phyloP scores from a whole-genome alignment of 2,329 filamentous ascomycete species.

The Laburnicola sp. region DNA sequence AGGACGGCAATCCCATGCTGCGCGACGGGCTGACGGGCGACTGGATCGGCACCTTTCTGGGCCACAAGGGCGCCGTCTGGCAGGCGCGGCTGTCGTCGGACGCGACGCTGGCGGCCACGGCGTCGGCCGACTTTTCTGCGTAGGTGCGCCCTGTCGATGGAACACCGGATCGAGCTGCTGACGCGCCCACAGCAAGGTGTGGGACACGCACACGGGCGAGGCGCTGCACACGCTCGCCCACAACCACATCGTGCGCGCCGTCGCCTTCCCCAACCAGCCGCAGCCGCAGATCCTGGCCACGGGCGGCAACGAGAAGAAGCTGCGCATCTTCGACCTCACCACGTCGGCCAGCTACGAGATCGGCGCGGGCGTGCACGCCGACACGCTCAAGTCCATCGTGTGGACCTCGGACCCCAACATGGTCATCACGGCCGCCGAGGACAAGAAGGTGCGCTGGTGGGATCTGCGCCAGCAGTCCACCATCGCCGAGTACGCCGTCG shows the following conservation, averaged over 20 bases:
- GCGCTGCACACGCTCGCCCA: slow-evolving; percentile 84
- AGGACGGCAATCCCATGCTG: slow-evolving; percentile 98
- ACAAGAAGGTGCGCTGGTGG: slow-evolving; percentile 93
- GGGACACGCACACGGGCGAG: slow-evolving; percentile 95
- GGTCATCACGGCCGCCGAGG: slow-evolving; percentile 85
- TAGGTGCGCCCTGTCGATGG: slow-evolving; percentile 51
- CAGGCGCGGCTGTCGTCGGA: slow-evolving; percentile 89
- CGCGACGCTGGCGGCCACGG: slow-evolving; percentile 85
- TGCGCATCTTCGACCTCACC: slow-evolving; percentile 85
- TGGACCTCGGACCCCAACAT: slow-evolving; percentile 90
- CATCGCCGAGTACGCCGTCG: slow-evolving; percentile 75
- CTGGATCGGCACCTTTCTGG: slow-evolving; percentile 89
- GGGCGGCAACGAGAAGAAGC: slow-evolving; percentile 93
- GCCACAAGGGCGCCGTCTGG: slow-evolving; percentile 98
- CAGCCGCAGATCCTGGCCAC: slow-evolving; percentile 83
- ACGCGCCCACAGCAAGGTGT: slow-evolving; percentile 70
- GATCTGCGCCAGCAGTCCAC: slow-evolving; percentile 77
- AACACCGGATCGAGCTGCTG: not conserved
- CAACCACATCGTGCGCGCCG: slow-evolving; percentile 90
- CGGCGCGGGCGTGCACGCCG: slow-evolving; percentile 77
- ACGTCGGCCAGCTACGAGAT: slow-evolving; percentile 79
- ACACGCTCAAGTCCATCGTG: slow-evolving; percentile 93
- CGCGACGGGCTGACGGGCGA: slow-evolving; percentile 87
- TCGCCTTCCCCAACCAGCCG: slow-evolving; percentile 78
- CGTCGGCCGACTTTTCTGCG: slow-evolving; percentile 94